These are phyloP conservation scores for Paramecium caudatum DNA, from an alignment of 73 alveolate species.

Conservation along the genomic window DNA sequence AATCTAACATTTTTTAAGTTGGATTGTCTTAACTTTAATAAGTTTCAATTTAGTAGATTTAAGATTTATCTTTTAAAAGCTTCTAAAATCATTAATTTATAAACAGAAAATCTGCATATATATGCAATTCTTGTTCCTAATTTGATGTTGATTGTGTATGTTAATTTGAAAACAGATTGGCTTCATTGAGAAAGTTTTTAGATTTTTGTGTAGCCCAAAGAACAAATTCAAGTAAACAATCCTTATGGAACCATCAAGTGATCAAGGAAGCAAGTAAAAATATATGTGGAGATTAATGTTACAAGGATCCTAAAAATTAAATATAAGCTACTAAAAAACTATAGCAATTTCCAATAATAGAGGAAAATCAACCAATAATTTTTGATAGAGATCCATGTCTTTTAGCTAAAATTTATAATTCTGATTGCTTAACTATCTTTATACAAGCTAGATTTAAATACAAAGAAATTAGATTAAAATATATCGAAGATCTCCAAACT, in stretches of 20 bases:
- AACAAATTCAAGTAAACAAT: neutral
- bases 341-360: neutral
- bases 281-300: neutral
- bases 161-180: neutral
- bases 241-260: neutral
- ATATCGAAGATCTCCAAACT: neutral
- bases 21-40: too few relatives aligned
- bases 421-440: neutral
- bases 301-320: neutral
- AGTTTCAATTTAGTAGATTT: too few relatives aligned
- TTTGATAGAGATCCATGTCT: conserved; percentile 40
- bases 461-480: neutral
- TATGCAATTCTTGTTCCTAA: conserved; percentile 24
- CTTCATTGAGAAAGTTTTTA: neutral
- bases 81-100: neutral
- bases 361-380: neutral
- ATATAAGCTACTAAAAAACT: neutral
- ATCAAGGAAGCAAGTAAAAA: neutral
- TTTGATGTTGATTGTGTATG: neutral
- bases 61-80: neutral
- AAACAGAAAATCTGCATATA: neutral
- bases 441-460: neutral
- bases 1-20: neutral
- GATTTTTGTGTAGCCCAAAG: neutral
- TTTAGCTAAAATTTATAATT: neutral